Conservation (phyloP, 306 rosid species). For the Myrica gale region DNA sequence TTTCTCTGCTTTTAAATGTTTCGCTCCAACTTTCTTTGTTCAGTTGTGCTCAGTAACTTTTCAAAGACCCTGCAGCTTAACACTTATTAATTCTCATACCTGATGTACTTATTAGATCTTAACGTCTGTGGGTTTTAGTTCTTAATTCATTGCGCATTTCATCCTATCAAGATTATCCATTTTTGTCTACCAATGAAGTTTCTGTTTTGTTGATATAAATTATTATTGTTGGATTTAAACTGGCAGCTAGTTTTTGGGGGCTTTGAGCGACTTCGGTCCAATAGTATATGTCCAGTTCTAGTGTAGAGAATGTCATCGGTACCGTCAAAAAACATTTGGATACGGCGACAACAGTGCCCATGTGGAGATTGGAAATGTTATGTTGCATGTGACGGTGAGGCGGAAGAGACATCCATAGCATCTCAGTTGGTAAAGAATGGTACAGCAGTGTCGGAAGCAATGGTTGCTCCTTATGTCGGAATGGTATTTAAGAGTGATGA, state of each 20-base stretch:
- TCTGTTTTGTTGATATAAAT: neutral
- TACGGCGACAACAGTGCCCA: conserved; percentile 89
- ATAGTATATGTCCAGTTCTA: conserved; percentile 1
- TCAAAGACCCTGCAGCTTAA: conserved; percentile 1
- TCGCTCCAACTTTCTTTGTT: neutral
- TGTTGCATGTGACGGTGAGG: conserved; percentile 63
- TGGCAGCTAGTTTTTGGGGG: conserved; percentile 27
- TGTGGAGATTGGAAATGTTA: conserved; percentile 99
- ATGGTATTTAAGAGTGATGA: conserved; percentile 89
- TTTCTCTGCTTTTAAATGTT: neutral
- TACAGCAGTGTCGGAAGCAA: conserved; percentile 43
- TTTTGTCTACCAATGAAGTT: conserved; percentile 8
- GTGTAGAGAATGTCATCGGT: conserved; percentile 48
- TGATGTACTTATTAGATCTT: neutral
- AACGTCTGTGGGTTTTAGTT: neutral
- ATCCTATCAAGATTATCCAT: conserved; percentile 6
- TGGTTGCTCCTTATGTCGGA: conserved; percentile 90
- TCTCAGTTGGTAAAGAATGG: conserved; percentile 59
- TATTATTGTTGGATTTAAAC: conserved; percentile 14
- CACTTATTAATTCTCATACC: neutral
- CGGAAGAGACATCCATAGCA: conserved; percentile 55
- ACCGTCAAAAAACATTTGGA: conserved; percentile 73
- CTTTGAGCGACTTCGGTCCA: conserved; percentile 24
- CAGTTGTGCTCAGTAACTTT: neutral
- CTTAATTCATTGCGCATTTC: neutral